These are phyloP conservation scores for Dictyostelium brefeldianum DNA, from an alignment of 78 protist species.

Conservation along the genomic window DNA sequence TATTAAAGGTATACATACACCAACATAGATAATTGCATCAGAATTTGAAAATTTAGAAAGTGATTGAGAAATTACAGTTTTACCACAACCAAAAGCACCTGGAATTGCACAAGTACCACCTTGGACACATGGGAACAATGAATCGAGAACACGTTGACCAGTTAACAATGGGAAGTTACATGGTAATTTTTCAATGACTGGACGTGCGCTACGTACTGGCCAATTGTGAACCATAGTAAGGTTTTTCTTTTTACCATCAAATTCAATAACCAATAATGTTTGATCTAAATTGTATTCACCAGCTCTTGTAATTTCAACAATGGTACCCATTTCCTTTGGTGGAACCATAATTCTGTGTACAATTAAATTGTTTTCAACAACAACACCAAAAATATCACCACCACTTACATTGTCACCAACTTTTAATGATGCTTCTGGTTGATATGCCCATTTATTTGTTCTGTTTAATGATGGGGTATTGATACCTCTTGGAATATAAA, in stretches of 20 bases:
- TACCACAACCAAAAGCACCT: constrained; percentile 99
- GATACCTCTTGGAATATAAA: constrained; percentile 99
- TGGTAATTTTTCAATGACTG: constrained; percentile 95
- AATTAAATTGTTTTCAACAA: constrained; percentile 96
- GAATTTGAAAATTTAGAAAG: constrained; percentile 99
- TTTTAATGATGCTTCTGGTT: constrained; percentile 82
- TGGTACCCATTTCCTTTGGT: constrained; percentile 95
- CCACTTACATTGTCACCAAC: constrained; percentile 97
- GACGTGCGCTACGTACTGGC: constrained; percentile 99
- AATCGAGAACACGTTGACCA: constrained; percentile 99
- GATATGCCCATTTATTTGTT: constrained; percentile 92
- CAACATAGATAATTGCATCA: constrained; percentile 99
- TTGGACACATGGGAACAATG: constrained; percentile 99
- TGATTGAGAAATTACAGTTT: constrained; percentile 99
- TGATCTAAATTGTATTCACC: constrained; percentile 95
- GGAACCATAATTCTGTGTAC: constrained; percentile 96
- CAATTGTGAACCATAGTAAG: constrained; percentile 97
- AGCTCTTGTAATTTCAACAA: constrained; percentile 93
- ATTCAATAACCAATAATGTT: constrained; percentile 64
- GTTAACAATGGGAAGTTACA: constrained; percentile 97
- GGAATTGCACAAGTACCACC: constrained; percentile 99
- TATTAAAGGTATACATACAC: no score
- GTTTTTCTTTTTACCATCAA: constrained; percentile 61
- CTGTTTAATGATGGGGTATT: constrained; percentile 92
- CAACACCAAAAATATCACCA: constrained; percentile 98